Percentiles rank a stretch among this genome's conserved stretches.
Evolutionary conservation across 1,284 basidiomycete species (phyloP).

Genomic region (Ustilago vetiveriae): DNA sequence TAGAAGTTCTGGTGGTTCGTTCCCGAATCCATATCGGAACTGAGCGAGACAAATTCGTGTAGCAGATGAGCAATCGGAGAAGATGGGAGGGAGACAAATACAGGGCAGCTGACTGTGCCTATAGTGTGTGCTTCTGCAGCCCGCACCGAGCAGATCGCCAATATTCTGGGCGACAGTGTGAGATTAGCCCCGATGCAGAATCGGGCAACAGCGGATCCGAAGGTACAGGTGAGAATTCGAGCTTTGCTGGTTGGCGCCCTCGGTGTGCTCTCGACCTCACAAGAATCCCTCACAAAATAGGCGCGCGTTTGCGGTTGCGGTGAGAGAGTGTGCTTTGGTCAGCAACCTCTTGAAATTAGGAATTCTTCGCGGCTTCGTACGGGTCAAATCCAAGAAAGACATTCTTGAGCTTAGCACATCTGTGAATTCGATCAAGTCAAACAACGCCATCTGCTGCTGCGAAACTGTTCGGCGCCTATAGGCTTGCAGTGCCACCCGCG

Average conservation of each 20-base stretch:
- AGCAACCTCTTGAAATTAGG: conserved; percentile 18
- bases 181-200: no score
- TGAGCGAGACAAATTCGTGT: background rate
- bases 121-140: no score
- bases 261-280: no score
- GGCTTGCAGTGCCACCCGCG: conserved; percentile 3
- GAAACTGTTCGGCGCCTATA: background rate
- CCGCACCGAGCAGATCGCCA: no score
- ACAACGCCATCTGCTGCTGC: background rate
- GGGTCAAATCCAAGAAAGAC: conserved; percentile 4
- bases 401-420: conserved; percentile 32
- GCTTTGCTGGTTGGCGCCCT: conserved; percentile 25
- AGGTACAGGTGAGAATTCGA: conserved; percentile 19
- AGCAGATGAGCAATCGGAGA: background rate
- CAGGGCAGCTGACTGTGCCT: no score
- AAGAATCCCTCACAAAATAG: background rate
- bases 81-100: no score
- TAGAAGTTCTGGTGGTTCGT: conserved; percentile 7
- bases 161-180: background rate
- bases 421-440: no score
- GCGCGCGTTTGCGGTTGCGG: no score
- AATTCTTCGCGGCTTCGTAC: conserved; percentile 21
- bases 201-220: conserved; percentile 18
- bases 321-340: conserved; percentile 28
- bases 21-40: background rate